Evolutionary conservation across 1,284 basidiomycete genomes (phyloP).

Genomic region (Trametes polyzona): DNA sequence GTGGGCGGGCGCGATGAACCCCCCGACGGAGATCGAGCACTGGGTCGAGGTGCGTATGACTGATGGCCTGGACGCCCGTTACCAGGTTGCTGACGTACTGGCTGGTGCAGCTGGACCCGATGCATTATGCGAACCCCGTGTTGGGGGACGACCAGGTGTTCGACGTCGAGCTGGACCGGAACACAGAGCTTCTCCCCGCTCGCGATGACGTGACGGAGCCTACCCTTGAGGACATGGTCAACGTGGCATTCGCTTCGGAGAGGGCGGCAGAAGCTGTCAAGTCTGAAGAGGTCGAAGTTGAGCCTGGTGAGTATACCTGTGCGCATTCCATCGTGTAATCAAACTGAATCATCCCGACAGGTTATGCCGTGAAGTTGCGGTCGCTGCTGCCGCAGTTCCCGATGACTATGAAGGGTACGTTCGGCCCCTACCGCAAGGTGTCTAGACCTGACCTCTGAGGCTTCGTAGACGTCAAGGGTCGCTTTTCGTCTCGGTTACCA

Average conservation of each 20-base stretch:
- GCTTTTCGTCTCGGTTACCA: slow-evolving; percentile 42
- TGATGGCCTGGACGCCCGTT: too few relatives aligned
- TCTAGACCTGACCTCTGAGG: neutral
- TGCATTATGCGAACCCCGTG: slow-evolving; percentile 49
- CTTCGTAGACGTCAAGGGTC: slow-evolving; percentile 44
- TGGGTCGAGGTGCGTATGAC: slow-evolving; percentile 67
- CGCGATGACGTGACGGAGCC: slow-evolving; percentile 24
- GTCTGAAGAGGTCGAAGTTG: slow-evolving; percentile 19
- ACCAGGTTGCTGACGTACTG: neutral
- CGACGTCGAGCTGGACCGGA: slow-evolving; percentile 71
- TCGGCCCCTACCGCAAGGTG: neutral
- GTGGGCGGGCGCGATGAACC: slow-evolving; percentile 48
- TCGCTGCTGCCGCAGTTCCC: slow-evolving; percentile 56
- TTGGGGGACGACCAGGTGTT: slow-evolving; percentile 72
- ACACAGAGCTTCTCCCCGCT: slow-evolving; percentile 54
- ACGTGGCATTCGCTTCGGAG: neutral
- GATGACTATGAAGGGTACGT: slow-evolving; percentile 61
- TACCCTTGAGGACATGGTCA: slow-evolving; percentile 29
- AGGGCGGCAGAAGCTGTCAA: neutral
- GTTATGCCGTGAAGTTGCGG: slow-evolving; percentile 45
- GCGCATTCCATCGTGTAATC: neutral
- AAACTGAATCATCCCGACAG: slow-evolving; percentile 33
- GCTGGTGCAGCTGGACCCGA: slow-evolving; percentile 58
- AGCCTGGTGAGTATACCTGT: slow-evolving; percentile 20
- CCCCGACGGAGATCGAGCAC: slow-evolving; percentile 59